These are phyloP conservation scores for Phoenix dactylifera DNA, from an alignment of 176 grass and related monocot species.

Conservation along the genomic window DNA sequence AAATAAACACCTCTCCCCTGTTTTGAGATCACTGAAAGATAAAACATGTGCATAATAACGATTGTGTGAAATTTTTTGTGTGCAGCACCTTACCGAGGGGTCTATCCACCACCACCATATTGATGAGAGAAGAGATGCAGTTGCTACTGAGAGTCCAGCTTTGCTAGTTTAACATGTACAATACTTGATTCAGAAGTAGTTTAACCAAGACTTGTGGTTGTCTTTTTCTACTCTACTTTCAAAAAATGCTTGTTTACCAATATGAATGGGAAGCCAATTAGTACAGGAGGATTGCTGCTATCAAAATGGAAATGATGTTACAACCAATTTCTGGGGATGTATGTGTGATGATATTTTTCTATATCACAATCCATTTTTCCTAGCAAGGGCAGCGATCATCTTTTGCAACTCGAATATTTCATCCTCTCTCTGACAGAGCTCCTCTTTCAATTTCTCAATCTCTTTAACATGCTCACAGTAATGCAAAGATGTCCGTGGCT, in stretches of 20 bases:
- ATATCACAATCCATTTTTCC: too few relatives aligned
- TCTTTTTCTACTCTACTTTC: too few relatives aligned
- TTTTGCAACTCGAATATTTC: slow-evolving; percentile 21
- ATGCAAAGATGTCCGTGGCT: slow-evolving; percentile 25
- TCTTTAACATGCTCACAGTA: slow-evolving; percentile 20
- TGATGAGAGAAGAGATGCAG: not conserved
- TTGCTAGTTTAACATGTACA: too few relatives aligned
- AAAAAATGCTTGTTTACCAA: too few relatives aligned
- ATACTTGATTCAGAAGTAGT: too few relatives aligned
- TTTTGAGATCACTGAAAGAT: not conserved
- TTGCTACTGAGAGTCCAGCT: too few relatives aligned
- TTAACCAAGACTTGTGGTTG: too few relatives aligned
- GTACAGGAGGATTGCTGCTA: too few relatives aligned
- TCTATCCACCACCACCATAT: slow-evolving; percentile 11
- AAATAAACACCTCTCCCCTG: not conserved
- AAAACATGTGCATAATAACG: not conserved
- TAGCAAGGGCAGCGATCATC: not conserved
- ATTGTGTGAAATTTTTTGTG: not conserved
- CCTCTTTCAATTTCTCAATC: slow-evolving; percentile 14
- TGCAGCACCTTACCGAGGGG: slow-evolving; percentile 1
- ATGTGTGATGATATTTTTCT: too few relatives aligned
- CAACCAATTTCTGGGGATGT: too few relatives aligned
- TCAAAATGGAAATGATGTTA: too few relatives aligned
- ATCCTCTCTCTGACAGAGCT: slow-evolving; percentile 14
- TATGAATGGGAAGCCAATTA: too few relatives aligned